Evolutionary conservation across 1,139 yeast genomes (phyloP).

Genomic region (Debaryomycetaceae sp.): DNA sequence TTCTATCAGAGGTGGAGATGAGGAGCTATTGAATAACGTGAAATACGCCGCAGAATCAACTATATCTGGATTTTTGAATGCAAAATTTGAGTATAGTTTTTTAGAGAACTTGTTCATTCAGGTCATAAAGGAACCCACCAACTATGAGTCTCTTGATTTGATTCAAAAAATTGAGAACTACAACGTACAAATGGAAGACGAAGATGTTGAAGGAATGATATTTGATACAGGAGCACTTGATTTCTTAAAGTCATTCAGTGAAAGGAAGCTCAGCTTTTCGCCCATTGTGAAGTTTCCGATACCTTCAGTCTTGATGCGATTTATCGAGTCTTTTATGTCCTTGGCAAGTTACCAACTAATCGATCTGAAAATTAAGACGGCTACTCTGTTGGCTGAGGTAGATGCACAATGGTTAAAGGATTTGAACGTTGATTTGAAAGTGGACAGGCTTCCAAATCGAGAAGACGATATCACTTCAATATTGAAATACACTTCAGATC

Average conservation of each 20-base stretch:
- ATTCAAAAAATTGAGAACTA: slow-evolving; percentile 8
- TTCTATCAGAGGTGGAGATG: slow-evolving; percentile 71
- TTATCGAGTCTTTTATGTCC: slow-evolving; percentile 50
- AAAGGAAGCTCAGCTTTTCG: slow-evolving; percentile 61
- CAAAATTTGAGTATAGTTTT: slow-evolving; percentile 76
- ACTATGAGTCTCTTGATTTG: slow-evolving; percentile 2
- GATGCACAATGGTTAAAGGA: slow-evolving; percentile 22
- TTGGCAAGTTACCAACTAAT: slow-evolving; percentile 32
- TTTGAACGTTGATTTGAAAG: slow-evolving; percentile 24
- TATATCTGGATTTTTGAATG: slow-evolving; percentile 71
- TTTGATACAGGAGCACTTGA: slow-evolving; percentile 37
- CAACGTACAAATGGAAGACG: slow-evolving; percentile 7
- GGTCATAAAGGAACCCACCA: slow-evolving; percentile 28
- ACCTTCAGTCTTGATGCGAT: slow-evolving; percentile 58
- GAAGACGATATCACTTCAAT: slow-evolving; percentile 37
- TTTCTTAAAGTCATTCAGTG: slow-evolving; percentile 48
- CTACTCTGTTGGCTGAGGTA: slow-evolving; percentile 18
- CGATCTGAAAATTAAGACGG: slow-evolving; percentile 20
- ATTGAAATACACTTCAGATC: slow-evolving; percentile 32
- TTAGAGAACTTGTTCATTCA: slow-evolving; percentile 67
- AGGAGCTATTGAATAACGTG: slow-evolving; percentile 55
- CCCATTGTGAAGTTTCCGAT: slow-evolving; percentile 69
- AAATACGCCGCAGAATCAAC: slow-evolving; percentile 80
- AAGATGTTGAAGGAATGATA: slow-evolving; percentile 15
- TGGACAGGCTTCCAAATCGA: slow-evolving; percentile 31